Base-by-base conservation (phyloP, 2,329 filamentous ascomycete species). In the Aspergillus fructus region DNA sequence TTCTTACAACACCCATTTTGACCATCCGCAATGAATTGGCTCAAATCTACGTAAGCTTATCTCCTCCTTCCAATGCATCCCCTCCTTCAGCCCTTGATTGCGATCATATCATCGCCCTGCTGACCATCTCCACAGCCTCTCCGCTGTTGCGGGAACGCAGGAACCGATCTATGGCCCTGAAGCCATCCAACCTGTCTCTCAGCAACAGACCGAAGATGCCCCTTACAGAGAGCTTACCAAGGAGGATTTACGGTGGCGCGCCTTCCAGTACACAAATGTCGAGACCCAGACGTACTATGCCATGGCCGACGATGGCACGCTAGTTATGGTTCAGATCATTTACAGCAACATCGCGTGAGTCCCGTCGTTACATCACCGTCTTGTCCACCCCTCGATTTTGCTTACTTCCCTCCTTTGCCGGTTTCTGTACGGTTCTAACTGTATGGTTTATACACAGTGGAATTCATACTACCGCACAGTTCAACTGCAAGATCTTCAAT, bases 281-380 rank as follows among this genome's bases (percentile, higher is more conserved):
- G 94, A 99, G 82, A 97, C 91, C 30, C 89, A 97, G 80, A 92
- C 85, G 62, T 99, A 97, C 79, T 99, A 99, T 79, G 78, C 97
- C 70, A 88, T 88, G 76, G 82, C 89, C 55, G 90, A 96, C 61
- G 85, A 81, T 59, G 94, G 94, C 50, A 83, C 88, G 62, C 76
- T 93, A 63, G 90, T 84, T 53, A 85, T 96, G 76, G 86, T 85
- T 59, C 94, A 99, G 82, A 84, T 97, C 77, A 96, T 99, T 74
- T 96, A 97, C 82, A 97, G 90, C 81, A 97, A 96, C 78, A 90
- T 99, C 74, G 89, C 86, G 93, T 97, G 87, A 77, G 88, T 65
- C 27, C 49, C 47, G 9, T 11, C 27, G 27, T 33, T 39, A 8
- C 34, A 39, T 5, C 5, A 21, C 43, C 33, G 12, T 19, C 9